Conservation (phyloP, 371 early-diverging fungal genomes). For the Coemansia sp. region DNA sequence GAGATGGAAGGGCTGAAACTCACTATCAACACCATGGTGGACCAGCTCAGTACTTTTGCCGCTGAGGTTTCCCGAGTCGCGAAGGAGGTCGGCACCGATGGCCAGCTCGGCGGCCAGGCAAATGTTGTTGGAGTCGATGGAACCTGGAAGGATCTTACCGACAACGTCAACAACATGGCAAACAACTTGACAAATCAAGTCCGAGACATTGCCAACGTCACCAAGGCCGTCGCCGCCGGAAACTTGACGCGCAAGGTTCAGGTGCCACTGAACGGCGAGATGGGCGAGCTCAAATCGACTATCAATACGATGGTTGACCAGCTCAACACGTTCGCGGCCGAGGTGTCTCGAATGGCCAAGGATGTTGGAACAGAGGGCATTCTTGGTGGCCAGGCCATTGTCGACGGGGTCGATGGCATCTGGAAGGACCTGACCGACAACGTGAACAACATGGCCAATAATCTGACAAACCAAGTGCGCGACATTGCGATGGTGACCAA, state of each 20-base stretch:
- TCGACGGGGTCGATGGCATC: slow-evolving; percentile 59
- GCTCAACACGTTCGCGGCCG: too few relatives aligned
- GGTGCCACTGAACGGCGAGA: too few relatives aligned
- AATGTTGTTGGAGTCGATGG: slow-evolving; percentile 46
- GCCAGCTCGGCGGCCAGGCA: slow-evolving; percentile 55
- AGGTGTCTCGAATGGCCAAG: too few relatives aligned
- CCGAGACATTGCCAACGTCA: slow-evolving; percentile 62
- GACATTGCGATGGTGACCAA: slow-evolving; percentile 52
- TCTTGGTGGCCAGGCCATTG: slow-evolving; percentile 54
- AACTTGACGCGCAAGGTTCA: slow-evolving; percentile 22
- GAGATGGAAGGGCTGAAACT: slow-evolving; percentile 54
- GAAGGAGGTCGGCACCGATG: slow-evolving; percentile 63
- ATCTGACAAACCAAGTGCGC: slow-evolving; percentile 53
- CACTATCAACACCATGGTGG: slow-evolving; percentile 57
- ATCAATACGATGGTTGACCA: too few relatives aligned
- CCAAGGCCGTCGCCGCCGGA: slow-evolving; percentile 67
- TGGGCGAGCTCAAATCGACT: too few relatives aligned
- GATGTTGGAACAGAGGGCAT: not conserved
- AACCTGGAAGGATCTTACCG: slow-evolving; percentile 54
- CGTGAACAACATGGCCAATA: slow-evolving; percentile 60
- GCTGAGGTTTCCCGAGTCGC: slow-evolving; percentile 52
- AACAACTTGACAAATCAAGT: slow-evolving; percentile 64
- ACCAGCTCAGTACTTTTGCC: slow-evolving; percentile 50
- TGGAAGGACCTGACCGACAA: slow-evolving; percentile 57
- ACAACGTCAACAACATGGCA: slow-evolving; percentile 65